Evolutionary conservation across 768 basidiomycete genomes (phyloP).

Genomic region (Calocybe cyanea): DNA sequence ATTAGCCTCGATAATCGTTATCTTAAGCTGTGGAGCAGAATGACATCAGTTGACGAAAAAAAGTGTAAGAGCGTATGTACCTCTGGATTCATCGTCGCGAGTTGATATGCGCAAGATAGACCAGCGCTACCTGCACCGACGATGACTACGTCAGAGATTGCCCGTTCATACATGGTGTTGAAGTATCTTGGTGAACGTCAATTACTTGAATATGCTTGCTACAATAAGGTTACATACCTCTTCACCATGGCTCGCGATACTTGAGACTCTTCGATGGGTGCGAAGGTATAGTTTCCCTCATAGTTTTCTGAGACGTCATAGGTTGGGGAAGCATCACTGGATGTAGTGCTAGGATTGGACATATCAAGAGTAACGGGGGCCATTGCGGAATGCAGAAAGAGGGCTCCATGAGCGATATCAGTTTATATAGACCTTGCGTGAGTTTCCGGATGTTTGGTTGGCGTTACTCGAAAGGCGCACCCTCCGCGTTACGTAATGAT

Average conservation of each 20-base stretch:
- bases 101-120: slow-evolving; percentile 69
- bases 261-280: slow-evolving; percentile 72
- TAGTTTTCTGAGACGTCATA: slow-evolving; percentile 50
- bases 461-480: too few relatives aligned
- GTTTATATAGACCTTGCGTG: slow-evolving; percentile 7
- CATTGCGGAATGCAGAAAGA: not conserved
- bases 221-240: slow-evolving; percentile 34
- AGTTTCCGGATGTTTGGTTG: slow-evolving; percentile 1
- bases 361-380: slow-evolving; percentile 11
- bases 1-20: slow-evolving; percentile 65
- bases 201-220: not conserved
- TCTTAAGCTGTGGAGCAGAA: slow-evolving; percentile 35
- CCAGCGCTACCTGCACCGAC: slow-evolving; percentile 72
- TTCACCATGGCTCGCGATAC: slow-evolving; percentile 77
- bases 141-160: slow-evolving; percentile 75
- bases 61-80: slow-evolving; percentile 25
- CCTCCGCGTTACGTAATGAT: too few relatives aligned
- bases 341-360: not conserved
- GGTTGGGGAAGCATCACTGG: slow-evolving; percentile 16
- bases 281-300: slow-evolving; percentile 62
- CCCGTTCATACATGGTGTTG: slow-evolving; percentile 67
- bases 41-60: too few relatives aligned
- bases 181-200: slow-evolving; percentile 50
- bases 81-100: slow-evolving; percentile 65
- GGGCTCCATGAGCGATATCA: not conserved